Evolutionary conservation across 306 rosid genomes (phyloP), one percentile per base, ranked within the genome.

Genomic region (Dicorynia guianensis): DNA sequence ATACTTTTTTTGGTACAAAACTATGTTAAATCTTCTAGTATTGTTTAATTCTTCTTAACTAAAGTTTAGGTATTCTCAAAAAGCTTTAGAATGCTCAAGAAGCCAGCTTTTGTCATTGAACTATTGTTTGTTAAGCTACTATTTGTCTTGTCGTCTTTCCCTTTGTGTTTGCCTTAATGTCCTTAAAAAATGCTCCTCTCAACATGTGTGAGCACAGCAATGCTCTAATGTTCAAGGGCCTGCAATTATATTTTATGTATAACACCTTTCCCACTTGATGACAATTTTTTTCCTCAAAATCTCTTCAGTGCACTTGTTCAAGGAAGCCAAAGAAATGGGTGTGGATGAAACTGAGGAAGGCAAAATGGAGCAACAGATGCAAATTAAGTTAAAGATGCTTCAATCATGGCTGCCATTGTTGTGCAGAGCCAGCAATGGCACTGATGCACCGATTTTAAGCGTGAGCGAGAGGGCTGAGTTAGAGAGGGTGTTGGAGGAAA

Each of bases 391-490:
- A 71, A 81, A 80, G 79, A 81, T 93, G 93, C 78, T 93, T 64
- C 66, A 79, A 40, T 76, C 90, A 48, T 93, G 98, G 98, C 80
- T 93, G 35, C 93, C 98, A 55, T 76, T 89, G 80, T 76, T 93
- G 40, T 93, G 98, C 78, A 80, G 85, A 70, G 96, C 87, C 35
- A 83, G 86, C 79, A 93, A 85, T 3, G 98, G 96, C 69, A 62
- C 79, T 0, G 96, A 93, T 0, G 81, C 64, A 0, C 98, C 96
- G 0, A 67, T 87, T 4, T 67, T 93, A 72, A 84, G 89, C 89
- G 13, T 59, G 1, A 11, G 69, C 0, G 93, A 93, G 69, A 85
- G 84, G 59, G 35, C 61, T 0, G 95, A 87, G 80, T 18, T 87
- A 39, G 95, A 90, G 84, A 87, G 42, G 40, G 86, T 85, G 3